Conservation (phyloP, 345 rosid species). For the Firmiana major region DNA sequence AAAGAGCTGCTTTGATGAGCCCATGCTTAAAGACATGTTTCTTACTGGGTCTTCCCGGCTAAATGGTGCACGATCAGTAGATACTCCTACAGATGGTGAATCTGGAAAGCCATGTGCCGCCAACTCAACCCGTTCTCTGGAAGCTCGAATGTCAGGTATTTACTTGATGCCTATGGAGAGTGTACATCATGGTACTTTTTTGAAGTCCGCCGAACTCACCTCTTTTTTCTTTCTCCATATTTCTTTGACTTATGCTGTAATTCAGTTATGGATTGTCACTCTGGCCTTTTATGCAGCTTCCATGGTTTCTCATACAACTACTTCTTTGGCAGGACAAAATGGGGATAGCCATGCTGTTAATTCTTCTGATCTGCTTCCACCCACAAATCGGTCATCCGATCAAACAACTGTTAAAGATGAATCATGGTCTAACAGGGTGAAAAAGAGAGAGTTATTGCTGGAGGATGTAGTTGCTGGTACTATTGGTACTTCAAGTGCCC, state of each 20-base stretch:
- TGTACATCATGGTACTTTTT: conserved; percentile 6
- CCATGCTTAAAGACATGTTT: conserved; percentile 59
- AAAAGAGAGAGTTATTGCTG: conserved; percentile 78
- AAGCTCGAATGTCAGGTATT: conserved; percentile 41
- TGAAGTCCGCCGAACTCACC: neutral
- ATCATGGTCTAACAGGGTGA: conserved; percentile 68
- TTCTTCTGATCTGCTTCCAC: conserved; percentile 45
- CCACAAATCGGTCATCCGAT: conserved; percentile 43
- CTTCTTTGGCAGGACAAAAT: conserved; percentile 46
- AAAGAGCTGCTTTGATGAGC: conserved; percentile 81
- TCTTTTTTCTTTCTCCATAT: neutral
- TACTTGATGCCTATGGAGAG: conserved; percentile 11
- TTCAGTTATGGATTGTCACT: conserved; percentile 14
- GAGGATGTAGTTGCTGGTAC: conserved; percentile 73
- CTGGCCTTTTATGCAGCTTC: conserved; percentile 55
- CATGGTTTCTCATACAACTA: conserved; percentile 45
- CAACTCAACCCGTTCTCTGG: conserved; percentile 26
- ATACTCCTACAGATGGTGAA: conserved; percentile 47
- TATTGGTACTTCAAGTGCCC: conserved; percentile 29
- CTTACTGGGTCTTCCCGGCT: conserved; percentile 38
- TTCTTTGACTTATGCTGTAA: neutral
- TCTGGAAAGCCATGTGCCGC: conserved; percentile 30
- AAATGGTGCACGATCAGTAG: conserved; percentile 31
- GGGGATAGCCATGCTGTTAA: conserved; percentile 41
- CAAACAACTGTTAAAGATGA: conserved; percentile 54